Percentiles rank a stretch among this genome's conserved stretches.
Evolutionary conservation across 2,329 filamentous ascomycete species (phyloP).

Genomic region (Pyricularia sp.): DNA sequence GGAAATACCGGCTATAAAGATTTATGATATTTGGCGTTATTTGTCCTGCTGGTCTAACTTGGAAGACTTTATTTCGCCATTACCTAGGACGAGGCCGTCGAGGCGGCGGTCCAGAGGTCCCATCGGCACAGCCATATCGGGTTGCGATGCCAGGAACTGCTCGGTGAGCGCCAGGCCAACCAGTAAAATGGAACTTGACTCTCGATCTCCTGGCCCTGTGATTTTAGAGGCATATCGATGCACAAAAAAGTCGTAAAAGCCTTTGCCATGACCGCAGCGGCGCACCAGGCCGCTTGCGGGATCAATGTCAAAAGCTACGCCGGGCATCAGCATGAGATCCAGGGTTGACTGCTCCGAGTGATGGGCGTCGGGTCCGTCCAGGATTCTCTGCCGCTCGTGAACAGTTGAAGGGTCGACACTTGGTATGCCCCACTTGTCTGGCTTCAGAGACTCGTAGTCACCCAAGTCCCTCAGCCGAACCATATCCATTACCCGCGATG

Average conservation of each 20-base stretch:
- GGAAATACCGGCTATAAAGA: neutral
- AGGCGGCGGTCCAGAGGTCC: slow-evolving; percentile 66
- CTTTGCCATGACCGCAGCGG: slow-evolving; percentile 84
- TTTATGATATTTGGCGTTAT: neutral
- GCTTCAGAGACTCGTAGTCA: slow-evolving; percentile 65
- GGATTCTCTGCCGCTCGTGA: slow-evolving; percentile 53
- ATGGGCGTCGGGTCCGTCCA: slow-evolving; percentile 44
- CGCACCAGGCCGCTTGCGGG: slow-evolving; percentile 41
- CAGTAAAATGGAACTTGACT: slow-evolving; percentile 27
- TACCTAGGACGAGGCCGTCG: slow-evolving; percentile 62
- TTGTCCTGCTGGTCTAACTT: neutral
- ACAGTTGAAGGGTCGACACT: slow-evolving; percentile 58
- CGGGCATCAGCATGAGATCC: slow-evolving; percentile 83
- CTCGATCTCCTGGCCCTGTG: slow-evolving; percentile 18
- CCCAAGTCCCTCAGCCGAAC: slow-evolving; percentile 57
- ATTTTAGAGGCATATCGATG: slow-evolving; percentile 49
- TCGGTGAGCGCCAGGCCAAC: slow-evolving; percentile 76
- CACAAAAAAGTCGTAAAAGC: slow-evolving; percentile 93
- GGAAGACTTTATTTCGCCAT: slow-evolving; percentile 42
- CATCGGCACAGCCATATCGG: slow-evolving; percentile 52
- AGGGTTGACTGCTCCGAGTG: slow-evolving; percentile 32
- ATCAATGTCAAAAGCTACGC: slow-evolving; percentile 74
- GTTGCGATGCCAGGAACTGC: slow-evolving; percentile 54
- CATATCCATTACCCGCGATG: slow-evolving; percentile 81
- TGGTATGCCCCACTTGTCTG: slow-evolving; percentile 92